A percentile compares a stretch with the other conserved stretches of the same genome.
Evolutionary conservation across 2,329 filamentous ascomycete species (phyloP).

Genomic region (Westerdykella ornata): DNA sequence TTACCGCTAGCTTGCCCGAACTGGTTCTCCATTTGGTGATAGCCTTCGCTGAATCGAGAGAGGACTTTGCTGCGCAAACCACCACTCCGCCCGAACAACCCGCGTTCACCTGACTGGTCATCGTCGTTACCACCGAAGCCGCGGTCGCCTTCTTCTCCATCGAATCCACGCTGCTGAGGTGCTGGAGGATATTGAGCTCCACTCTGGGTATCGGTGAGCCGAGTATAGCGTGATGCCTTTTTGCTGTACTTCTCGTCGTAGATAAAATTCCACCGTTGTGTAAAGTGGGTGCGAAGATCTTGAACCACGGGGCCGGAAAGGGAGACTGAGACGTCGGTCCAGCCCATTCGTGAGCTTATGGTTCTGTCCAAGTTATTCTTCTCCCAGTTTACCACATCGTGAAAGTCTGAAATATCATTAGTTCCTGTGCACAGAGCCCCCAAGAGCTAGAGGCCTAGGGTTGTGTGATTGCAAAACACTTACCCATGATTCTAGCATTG

Average conservation of each 20-base stretch:
- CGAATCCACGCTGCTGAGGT: constrained; percentile 27
- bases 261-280: constrained; percentile 88
- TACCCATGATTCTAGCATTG: constrained; percentile 73
- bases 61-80: constrained; percentile 26
- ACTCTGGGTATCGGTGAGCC: constrained; percentile 23
- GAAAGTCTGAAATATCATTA: constrained; percentile 51
- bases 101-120: constrained; percentile 23
- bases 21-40: constrained; percentile 19
- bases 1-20: constrained; percentile 17
- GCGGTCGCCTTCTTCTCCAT: constrained; percentile 33
- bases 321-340: constrained; percentile 79
- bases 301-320: constrained; percentile 67
- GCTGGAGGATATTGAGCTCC: constrained; percentile 39
- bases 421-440: neutral
- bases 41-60: constrained; percentile 21
- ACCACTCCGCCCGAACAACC: constrained; percentile 20
- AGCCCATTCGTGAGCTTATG: constrained; percentile 79
- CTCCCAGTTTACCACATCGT: constrained; percentile 69
- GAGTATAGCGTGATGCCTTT: constrained; percentile 47
- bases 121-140: constrained; percentile 27
- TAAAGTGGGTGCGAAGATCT: constrained; percentile 71
- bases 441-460: constrained; percentile 51
- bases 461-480: constrained; percentile 8
- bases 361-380: constrained; percentile 81
- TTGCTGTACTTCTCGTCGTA: constrained; percentile 72